phyloP scores from a whole-genome alignment of 2,329 filamentous ascomycete genomes.

The Aspergillus brunneoviolaceus region DNA sequence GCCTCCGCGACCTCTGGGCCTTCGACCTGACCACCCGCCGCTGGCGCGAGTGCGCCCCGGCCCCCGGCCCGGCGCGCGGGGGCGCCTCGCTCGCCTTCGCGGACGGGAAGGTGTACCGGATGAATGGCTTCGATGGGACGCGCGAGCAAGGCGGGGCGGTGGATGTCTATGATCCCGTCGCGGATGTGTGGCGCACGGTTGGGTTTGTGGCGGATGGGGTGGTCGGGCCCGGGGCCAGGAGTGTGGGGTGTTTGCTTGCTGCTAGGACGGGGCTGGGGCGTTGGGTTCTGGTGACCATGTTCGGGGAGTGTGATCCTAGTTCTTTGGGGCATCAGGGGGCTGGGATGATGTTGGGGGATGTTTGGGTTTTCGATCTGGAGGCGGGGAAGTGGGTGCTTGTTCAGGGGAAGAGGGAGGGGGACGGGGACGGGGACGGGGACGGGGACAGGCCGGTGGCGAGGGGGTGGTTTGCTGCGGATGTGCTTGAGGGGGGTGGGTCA shows the following conservation, averaged over 20 bases:
- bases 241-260: conserved; percentile 52
- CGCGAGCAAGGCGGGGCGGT: conserved; percentile 68
- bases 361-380: conserved; percentile 49
- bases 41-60: conserved; percentile 68
- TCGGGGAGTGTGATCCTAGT: conserved; percentile 56
- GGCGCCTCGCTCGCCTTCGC: conserved; percentile 67
- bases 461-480: conserved; percentile 57
- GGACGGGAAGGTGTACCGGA: conserved; percentile 68
- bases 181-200: conserved; percentile 41
- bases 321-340: conserved; percentile 55
- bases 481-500: conserved; percentile 16
- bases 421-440: conserved; percentile 19
- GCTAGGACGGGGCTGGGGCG: conserved; percentile 20
- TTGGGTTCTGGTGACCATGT: conserved; percentile 49
- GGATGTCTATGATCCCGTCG: conserved; percentile 56
- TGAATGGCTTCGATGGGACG: conserved; percentile 75
- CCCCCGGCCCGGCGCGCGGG: conserved; percentile 65
- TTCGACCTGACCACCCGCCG: conserved; percentile 64
- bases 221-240: conserved; percentile 50
- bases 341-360: conserved; percentile 56
- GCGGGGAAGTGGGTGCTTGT: conserved; percentile 37
- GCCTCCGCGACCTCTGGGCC: conserved; percentile 72
- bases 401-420: conserved; percentile 17
- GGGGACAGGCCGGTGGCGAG: conserved; percentile 40
- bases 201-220: conserved; percentile 42